Evolutionary conservation across 306 rosid genomes (phyloP), one percentile per base, ranked within the genome.

Genomic region (Macrotyloma uniflorum): DNA sequence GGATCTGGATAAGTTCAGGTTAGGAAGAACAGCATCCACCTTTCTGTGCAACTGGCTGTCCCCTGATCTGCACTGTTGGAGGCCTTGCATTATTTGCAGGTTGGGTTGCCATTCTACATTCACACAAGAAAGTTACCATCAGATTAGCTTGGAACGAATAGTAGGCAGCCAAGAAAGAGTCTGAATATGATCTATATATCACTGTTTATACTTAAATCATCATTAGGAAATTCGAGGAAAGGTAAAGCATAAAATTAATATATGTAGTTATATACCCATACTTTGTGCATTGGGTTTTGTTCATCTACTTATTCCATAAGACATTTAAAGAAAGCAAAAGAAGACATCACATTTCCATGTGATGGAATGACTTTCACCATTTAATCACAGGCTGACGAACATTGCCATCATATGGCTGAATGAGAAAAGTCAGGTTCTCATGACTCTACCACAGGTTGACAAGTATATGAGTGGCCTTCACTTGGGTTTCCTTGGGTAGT

Each of bases 11-110:
- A 57, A 47, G 53, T 42, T 22, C 26, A 8, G 67, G 79, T 86
- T 76, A 86, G 15, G 89, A 86, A 53, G 89, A 86, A 74, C 89
- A 86, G 81, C 87, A 86, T 6, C 89, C 87, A 45, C 81, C 59
- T 46, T 74, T 72, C 85, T 86, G 85, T 12, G 62, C 79, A 83
- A 86, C 87, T 72, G 89, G 89, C 54, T 86, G 85, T 76, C 89
- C 89, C 77, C 78, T 77, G 35, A 86, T 80, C 72, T 86, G 80
- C 70, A 86, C 89, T 10, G 83, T 86, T 86, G 89, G 76, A 66
- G 89, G 80, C 85, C 87, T 86, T 43, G 79, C 19, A 35, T 72
- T 78, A 38, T 67, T 86, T 30, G 73, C 38, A 19, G 85, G 87
- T 76, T 86, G 89, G 76, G 81, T 86, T 36, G 87, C 89, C 87